These are phyloP conservation scores for Colletotrichum limetticola DNA, from an alignment of 2,329 filamentous ascomycete species.

Conservation along the genomic window DNA sequence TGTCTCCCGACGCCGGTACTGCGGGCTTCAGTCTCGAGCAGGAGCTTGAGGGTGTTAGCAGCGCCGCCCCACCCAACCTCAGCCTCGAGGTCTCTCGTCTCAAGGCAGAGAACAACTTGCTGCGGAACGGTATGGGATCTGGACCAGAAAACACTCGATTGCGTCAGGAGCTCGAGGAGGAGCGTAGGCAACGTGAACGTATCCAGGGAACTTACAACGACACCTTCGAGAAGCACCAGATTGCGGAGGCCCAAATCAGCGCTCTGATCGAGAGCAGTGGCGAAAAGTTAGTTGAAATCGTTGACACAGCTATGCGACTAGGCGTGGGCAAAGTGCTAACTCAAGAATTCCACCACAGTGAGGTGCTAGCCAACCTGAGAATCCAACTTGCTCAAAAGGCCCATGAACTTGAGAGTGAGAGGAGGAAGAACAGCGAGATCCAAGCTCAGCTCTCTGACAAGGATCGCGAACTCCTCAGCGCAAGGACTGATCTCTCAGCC, in stretches of 20 bases:
- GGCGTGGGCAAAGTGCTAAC: constrained; percentile 52
- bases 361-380: constrained; percentile 62
- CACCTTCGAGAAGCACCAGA: constrained; percentile 67
- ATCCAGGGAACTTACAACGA: constrained; percentile 67
- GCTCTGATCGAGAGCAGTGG: constrained; percentile 59
- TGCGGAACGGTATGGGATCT: constrained; percentile 64
- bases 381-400: constrained; percentile 60
- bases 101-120: constrained; percentile 69
- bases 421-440: constrained; percentile 47
- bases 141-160: constrained; percentile 65
- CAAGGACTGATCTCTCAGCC: constrained; percentile 64
- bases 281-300: constrained; percentile 63
- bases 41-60: constrained; percentile 64
- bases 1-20: constrained; percentile 38
- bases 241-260: constrained; percentile 68
- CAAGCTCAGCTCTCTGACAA: constrained; percentile 61
- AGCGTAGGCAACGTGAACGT: constrained; percentile 59
- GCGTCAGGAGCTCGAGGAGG: constrained; percentile 66
- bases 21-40: constrained; percentile 64
- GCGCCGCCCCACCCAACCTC: constrained; percentile 52
- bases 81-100: constrained; percentile 67
- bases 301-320: constrained; percentile 38
- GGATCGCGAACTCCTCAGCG: constrained; percentile 64
- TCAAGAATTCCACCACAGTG: constrained; percentile 58
- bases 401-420: constrained; percentile 51